Percentiles rank a stretch among this genome's conserved stretches.
These are phyloP conservation scores for Penicillium sp. DNA, from an alignment of 2,329 filamentous ascomycete genomes.

Conservation along the genomic window DNA sequence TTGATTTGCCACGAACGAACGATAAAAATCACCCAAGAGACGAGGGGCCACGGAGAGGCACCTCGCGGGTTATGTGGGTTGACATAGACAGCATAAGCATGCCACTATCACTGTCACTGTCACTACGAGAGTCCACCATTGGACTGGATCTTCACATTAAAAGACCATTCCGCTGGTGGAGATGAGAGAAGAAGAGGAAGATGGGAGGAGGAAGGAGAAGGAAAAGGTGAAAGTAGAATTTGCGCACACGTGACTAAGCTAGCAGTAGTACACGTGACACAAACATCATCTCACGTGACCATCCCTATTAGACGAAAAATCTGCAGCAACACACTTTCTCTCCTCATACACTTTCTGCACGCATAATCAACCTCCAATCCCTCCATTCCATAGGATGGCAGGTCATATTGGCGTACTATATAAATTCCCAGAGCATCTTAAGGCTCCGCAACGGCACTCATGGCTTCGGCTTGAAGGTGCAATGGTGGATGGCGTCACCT, in stretches of 20 bases:
- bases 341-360: constrained; percentile 46
- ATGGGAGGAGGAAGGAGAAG: constrained; percentile 4
- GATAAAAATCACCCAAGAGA: constrained; percentile 45
- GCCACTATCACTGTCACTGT: too few species aligned
- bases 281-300: constrained; percentile 14
- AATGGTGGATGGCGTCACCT: constrained; percentile 43
- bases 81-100: neutral
- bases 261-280: constrained; percentile 19
- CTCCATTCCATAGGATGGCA: constrained; percentile 49
- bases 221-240: too few species aligned
- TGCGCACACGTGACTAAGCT: neutral
- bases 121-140: neutral
- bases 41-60: constrained; percentile 35
- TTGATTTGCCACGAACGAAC: constrained; percentile 53
- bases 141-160: constrained; percentile 19
- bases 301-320: constrained; percentile 19
- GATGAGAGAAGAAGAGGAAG: constrained; percentile 1
- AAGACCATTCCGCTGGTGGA: constrained; percentile 6
- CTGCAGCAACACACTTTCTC: constrained; percentile 20
- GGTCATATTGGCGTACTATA: constrained; percentile 57
- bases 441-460: constrained; percentile 37
- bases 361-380: too few species aligned
- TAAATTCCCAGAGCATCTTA: constrained; percentile 35
- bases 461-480: constrained; percentile 32
- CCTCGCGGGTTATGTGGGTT: constrained; percentile 32